Base-by-base conservation (phyloP, 176 grass and related monocot species). In the Paspalum vaginatum region DNA sequence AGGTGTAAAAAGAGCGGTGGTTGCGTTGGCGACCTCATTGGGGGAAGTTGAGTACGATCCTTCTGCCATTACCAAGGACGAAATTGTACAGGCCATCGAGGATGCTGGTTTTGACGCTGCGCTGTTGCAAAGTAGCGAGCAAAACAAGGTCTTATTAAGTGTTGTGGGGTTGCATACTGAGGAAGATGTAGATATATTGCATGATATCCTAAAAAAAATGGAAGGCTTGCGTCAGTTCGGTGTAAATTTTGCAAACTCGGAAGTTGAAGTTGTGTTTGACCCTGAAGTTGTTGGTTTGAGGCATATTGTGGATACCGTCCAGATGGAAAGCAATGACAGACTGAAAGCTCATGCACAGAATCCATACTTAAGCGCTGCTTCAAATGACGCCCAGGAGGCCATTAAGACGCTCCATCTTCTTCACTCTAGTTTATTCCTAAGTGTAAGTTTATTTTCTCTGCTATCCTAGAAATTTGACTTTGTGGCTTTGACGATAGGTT, bases 91-190 rank as follows among this genome's bases (percentile, higher is more conserved):
- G 75, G 85, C 92, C 56, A 95, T 99, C 8, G 96, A 99, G 74
- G 96, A 95, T 88, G 92, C 96, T 25, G 96, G 96, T 75, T 99
- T 99, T 74, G 96, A 99, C 18, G 90, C 92, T 62, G 79, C 55
- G 1, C 79, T 99, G 57, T 47, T 99, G 66, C 88, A 91, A 85
- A 95, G 92, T 87, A 99, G 80, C 13, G 86, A 99, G 21, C 75
- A 95, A 87, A 81, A 95, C 64, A 95, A 89, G 42, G 86, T 79
- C 76, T 91, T 95, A 37, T 62, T 99, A 81, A 78, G 68, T 68
- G 50, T 99, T 42, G 39, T 17, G 37, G 88, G 90, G 70, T 84
- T 95, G 67, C 62, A 71, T 75, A 84, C 70, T 4, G 86, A 84
- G 71, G 76, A 8, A 57, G 92, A 99, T 88, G 79, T 84, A 57